Percentiles rank a stretch among this genome's conserved stretches.
These are phyloP conservation scores for Fusarium concolor DNA, from an alignment of 2,329 filamentous ascomycete genomes.

Conservation along the genomic window DNA sequence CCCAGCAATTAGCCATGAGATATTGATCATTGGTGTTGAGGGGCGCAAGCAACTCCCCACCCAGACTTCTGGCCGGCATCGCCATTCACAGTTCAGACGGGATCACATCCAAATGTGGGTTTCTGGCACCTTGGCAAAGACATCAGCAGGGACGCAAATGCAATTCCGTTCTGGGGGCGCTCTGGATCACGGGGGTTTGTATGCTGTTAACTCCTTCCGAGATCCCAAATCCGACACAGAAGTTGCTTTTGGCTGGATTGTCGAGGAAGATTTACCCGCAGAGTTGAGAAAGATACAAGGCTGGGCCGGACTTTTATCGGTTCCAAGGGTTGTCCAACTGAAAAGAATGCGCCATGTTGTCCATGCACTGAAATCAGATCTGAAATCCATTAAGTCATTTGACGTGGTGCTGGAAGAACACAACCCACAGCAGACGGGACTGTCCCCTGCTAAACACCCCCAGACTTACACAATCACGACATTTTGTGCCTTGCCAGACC, in stretches of 20 bases:
- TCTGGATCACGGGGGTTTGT: neutral
- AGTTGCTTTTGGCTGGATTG: neutral
- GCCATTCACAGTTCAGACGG: neutral
- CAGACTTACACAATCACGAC: neutral
- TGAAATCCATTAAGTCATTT: neutral
- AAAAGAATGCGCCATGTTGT: neutral
- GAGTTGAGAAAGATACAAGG: neutral
- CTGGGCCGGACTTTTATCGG: neutral
- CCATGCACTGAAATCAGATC: neutral
- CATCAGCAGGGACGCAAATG: neutral
- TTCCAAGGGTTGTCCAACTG: neutral
- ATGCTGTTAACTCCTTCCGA: neutral
- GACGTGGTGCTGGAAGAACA: neutral
- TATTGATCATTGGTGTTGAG: neutral
- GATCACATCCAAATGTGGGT: neutral
- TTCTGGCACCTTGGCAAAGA: neutral
- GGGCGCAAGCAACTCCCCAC: neutral
- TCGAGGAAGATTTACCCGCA: neutral
- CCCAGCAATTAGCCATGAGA: neutral
- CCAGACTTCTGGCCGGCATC: too few species aligned
- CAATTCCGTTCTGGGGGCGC: neutral
- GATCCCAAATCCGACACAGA: neutral
- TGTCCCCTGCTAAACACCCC: rapidly evolving
- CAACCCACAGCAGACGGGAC: neutral
- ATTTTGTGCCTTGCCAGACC: neutral